These are phyloP conservation scores for Claviceps sp. DNA, from an alignment of 2,329 filamentous ascomycete genomes.

Conservation along the genomic window DNA sequence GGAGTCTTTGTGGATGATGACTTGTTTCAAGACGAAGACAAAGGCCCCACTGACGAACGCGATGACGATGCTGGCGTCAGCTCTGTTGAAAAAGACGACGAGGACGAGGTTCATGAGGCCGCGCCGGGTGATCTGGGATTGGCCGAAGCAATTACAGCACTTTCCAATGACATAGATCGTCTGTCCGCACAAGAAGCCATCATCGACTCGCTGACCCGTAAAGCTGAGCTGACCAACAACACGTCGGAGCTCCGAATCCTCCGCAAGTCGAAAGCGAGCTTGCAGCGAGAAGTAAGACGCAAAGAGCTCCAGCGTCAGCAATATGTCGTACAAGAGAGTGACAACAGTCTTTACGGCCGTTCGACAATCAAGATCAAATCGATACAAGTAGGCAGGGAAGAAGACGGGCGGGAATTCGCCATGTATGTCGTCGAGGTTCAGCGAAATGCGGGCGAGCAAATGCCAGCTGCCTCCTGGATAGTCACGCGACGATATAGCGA, in stretches of 20 bases:
- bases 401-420: constrained; percentile 86
- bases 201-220: constrained; percentile 79
- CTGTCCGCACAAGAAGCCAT: constrained; percentile 79
- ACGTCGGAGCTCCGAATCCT: constrained; percentile 84
- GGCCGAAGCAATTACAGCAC: constrained; percentile 76
- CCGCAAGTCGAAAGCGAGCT: constrained; percentile 82
- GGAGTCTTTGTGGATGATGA: constrained; percentile 92
- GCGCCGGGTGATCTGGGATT: constrained; percentile 88
- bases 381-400: constrained; percentile 82
- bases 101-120: constrained; percentile 83
- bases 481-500: constrained; percentile 92
- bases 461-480: constrained; percentile 91
- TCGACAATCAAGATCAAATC: constrained; percentile 83
- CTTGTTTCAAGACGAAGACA: constrained; percentile 80
- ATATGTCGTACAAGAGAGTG: constrained; percentile 93
- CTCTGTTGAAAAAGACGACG: constrained; percentile 39
- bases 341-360: constrained; percentile 90
- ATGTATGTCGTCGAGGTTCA: constrained; percentile 89
- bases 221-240: constrained; percentile 95
- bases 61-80: constrained; percentile 56
- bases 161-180: constrained; percentile 86
- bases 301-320: constrained; percentile 95
- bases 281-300: constrained; percentile 80
- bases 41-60: constrained; percentile 66
- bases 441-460: constrained; percentile 81